Evolutionary conservation across 352 stramenopile species (phyloP).

Genomic region (Albugo candida): DNA sequence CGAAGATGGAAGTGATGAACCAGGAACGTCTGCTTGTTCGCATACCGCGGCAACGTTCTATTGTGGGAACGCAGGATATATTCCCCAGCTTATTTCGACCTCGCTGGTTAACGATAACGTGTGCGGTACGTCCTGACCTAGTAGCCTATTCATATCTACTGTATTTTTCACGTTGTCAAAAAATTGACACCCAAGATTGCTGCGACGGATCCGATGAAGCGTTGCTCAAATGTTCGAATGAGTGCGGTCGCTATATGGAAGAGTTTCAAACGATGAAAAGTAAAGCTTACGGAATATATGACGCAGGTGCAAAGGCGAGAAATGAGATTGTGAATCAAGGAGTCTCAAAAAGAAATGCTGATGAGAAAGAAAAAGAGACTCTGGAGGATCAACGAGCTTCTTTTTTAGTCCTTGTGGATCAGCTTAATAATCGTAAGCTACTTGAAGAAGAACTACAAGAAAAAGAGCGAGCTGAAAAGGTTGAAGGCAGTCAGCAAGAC

Average conservation of each 20-base stretch:
- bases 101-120: constrained; percentile 58
- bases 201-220: constrained; percentile 75
- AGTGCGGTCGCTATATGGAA: constrained; percentile 18
- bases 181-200: constrained; percentile 38
- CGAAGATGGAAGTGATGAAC: constrained; percentile 76
- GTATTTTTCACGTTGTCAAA: background rate
- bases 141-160: background rate
- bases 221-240: constrained; percentile 22
- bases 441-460: constrained; percentile 29
- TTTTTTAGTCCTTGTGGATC: constrained; percentile 19
- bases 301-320: constrained; percentile 35
- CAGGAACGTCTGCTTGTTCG: constrained; percentile 70
- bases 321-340: constrained; percentile 14
- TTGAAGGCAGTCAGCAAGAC: constrained; percentile 16
- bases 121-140: constrained; percentile 20
- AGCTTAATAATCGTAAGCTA: constrained; percentile 15
- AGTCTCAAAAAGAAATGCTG: constrained; percentile 9
- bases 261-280: constrained; percentile 25
- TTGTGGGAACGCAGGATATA: constrained; percentile 62
- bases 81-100: constrained; percentile 29
- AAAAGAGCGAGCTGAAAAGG: constrained; percentile 17
- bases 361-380: constrained; percentile 7
- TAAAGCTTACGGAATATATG: constrained; percentile 46
- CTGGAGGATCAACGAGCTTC: constrained; percentile 12
- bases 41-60: constrained; percentile 32